Base-by-base conservation (phyloP, 495 filamentous ascomycete genomes). In the Daldinia grandis region DNA sequence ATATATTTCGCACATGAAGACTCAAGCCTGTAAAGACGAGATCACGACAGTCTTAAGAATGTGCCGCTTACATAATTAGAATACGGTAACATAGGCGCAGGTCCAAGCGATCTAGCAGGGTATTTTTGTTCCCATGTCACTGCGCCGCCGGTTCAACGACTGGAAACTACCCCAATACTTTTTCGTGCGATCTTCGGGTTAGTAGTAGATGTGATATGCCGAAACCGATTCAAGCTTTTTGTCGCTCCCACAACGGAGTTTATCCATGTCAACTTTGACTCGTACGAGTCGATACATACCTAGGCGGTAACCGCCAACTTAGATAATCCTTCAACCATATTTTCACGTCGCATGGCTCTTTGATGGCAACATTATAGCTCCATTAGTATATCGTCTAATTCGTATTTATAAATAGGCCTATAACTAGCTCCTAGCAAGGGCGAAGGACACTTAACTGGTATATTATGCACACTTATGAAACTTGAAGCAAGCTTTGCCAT, bases 31-130 rank as follows among this genome's bases (percentile, higher is more conserved):
- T 56, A 47, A 49, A 5, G 17, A 44, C 9, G 0, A n/a, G 17
- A 27, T 19, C 15, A 7, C 40, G n/a, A 42, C 37, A 58, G 38
- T 21, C 12, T 30, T 7, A 19, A 38, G 38, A 40, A 53, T 33
- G 40, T 40, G 53, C 19, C 24, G 42, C 17, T 21, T 27, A 27
- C 54, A 53, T 58, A 63, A 69, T 59, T 69, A 55, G 66, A 68
- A 63, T 35, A 58, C 33, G 66, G 25, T 3, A 4, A 1, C 12
- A 44, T 44, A 44, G 7, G 5, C 17, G 6, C 17, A 47, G 7
- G 17, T 24, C 19, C 19, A 47, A 30, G 21, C 21, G 17, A 49
- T n/a, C n/a, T n/a, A n/a, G 35, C 33, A 57, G 12, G 54, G 38
- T 21, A 8, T 5, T 30, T 56, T 30, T 56, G 28, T 31, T 12